Base-by-base conservation (phyloP, 2,329 filamentous ascomycete genomes). In the Chaetomium sp. region DNA sequence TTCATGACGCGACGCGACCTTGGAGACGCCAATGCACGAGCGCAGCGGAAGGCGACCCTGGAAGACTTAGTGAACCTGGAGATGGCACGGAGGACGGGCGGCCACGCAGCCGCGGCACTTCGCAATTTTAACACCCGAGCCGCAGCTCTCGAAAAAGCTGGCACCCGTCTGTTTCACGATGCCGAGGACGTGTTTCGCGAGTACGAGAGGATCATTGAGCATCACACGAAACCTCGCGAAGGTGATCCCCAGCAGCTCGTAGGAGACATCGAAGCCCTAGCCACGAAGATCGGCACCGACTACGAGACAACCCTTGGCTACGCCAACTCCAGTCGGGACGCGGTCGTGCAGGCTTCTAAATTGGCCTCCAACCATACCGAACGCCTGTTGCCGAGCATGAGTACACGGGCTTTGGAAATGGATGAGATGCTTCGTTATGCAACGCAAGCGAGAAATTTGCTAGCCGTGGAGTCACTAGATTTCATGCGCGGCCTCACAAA, bases 241-340 rank as follows among this genome's bases (percentile, higher is more conserved):
- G 78, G 82, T 49, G 88, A 91, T 61, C 79, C 87, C 5, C 71
- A 75, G 27, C 84, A 87, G 59, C 75, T 96, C 6, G 76, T 94
- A 49, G 81, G 90, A 59, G 94, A 97, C 68, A 90, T 97, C 44
- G 86, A 92, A 67, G 87, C 89, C 0, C 79, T 97, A 54, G 85
- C 86, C 51, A 90, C 85, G 65, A 96, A 96, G 71, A 88, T 99
- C 49, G 84, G 86, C 48, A 88, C 86, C 5, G 94, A 97, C 70
- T 89, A 90, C 66, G 86, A 91, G 62, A 86, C 89, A 61, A 83
- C 90, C 9, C 75, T 90, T 45, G 79, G 80, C 5, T 85, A 91
- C 60, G 76, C 82, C 1, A 82, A 82, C 60, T 85, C 85, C 42
- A 75, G 85, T 62, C 74, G 76, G 40, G 82, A 84, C 60, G 66